Evolutionary conservation across 2,329 filamentous ascomycete species (phyloP).

Genomic region (Nothophaeocryptopus gaeumannii): DNA sequence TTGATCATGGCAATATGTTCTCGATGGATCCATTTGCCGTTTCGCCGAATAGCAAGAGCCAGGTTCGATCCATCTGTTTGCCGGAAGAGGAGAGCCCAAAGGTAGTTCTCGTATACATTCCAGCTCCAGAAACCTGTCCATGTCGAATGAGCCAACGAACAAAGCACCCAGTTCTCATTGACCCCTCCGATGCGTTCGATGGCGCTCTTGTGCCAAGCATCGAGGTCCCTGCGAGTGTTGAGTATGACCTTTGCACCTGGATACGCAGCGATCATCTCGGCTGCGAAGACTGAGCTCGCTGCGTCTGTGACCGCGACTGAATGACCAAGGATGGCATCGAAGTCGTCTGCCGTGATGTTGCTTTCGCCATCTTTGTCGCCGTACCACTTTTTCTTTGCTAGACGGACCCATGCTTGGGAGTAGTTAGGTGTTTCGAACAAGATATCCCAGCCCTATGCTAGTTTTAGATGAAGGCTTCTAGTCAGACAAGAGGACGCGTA

Average conservation of each 20-base stretch:
- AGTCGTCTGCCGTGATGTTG: constrained; percentile 5
- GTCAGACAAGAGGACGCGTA: background rate
- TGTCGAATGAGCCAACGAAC: background rate
- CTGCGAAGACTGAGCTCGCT: constrained; percentile 18
- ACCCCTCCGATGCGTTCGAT: background rate
- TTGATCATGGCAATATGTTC: constrained; percentile 5
- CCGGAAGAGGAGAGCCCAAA: constrained; percentile 2
- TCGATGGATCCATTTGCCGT: constrained; percentile 7
- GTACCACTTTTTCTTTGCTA: constrained; percentile 3
- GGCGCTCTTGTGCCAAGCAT: constrained; percentile 24
- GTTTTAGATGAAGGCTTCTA: background rate
- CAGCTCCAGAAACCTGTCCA: background rate
- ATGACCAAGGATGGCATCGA: constrained; percentile 5
- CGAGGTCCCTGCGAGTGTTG: constrained; percentile 20
- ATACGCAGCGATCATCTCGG: constrained; percentile 30
- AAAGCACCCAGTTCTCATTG: background rate
- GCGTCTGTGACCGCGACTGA: constrained; percentile 16
- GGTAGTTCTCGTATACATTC: background rate
- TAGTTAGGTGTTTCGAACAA: constrained; percentile 5
- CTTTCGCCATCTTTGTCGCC: background rate
- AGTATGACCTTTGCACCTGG: constrained; percentile 28
- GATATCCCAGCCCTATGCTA: constrained; percentile 3
- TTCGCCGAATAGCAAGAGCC: background rate
- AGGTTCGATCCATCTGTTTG: background rate
- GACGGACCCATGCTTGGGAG: constrained; percentile 4